Conservation (phyloP, 805 yeast genomes). For the Torulaspora delbrueckii region DNA sequence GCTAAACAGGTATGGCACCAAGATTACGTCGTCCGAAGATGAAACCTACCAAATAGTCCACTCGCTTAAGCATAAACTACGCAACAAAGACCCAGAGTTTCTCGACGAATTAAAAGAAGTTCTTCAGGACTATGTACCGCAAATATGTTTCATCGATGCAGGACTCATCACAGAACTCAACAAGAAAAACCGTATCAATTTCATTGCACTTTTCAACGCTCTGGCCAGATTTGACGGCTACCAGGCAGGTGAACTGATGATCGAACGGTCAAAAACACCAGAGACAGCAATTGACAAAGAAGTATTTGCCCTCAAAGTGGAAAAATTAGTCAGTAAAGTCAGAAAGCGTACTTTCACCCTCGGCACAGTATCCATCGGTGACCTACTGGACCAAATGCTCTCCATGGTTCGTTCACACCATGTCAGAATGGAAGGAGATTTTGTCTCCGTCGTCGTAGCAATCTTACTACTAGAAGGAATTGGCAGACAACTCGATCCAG, state of each 20-base stretch:
- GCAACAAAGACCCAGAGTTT: constrained; percentile 17
- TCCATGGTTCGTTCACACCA: constrained; percentile 91
- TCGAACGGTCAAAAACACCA: constrained; percentile 91
- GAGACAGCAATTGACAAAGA: constrained; percentile 84
- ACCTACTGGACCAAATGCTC: constrained; percentile 77
- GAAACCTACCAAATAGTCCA: constrained; percentile 22
- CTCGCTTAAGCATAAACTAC: constrained; percentile 15
- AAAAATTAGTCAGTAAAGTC: constrained; percentile 71
- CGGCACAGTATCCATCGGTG: constrained; percentile 90
- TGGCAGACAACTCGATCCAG: constrained; percentile 90
- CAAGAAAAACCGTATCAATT: constrained; percentile 70
- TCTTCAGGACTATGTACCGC: constrained; percentile 70
- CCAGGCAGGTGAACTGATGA: constrained; percentile 91
- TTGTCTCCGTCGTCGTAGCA: constrained; percentile 91
- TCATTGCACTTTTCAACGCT: constrained; percentile 83
- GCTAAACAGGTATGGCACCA: constrained; percentile 34
- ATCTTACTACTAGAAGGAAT: constrained; percentile 88
- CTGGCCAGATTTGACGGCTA: constrained; percentile 91
- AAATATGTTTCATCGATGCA: constrained; percentile 84
- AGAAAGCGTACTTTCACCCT: constrained; percentile 85
- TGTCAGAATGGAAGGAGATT: constrained; percentile 96
- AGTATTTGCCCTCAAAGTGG: constrained; percentile 82
- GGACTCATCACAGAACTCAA: constrained; percentile 91
- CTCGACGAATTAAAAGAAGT: constrained; percentile 43
- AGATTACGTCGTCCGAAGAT: constrained; percentile 26